These are phyloP conservation scores for Nothophoma quercina DNA, from an alignment of 2,329 filamentous ascomycete species.

Conservation along the genomic window DNA sequence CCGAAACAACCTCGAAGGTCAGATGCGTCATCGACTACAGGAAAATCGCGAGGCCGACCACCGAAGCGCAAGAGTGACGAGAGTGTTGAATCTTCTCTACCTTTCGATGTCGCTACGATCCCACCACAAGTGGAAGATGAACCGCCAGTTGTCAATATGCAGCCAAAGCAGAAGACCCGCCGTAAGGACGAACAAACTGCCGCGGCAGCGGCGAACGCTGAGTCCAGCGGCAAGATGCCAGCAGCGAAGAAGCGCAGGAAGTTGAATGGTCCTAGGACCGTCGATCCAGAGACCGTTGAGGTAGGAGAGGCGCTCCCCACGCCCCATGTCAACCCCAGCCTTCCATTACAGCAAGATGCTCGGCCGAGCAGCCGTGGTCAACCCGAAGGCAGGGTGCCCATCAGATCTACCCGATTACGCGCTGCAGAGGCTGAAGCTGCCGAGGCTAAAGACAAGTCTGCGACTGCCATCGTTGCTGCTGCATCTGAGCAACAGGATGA, in stretches of 20 bases:
- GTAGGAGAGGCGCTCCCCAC: background rate
- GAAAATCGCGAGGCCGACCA: background rate
- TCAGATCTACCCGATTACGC: background rate
- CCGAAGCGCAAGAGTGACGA: conserved; percentile 1
- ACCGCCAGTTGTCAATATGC: background rate
- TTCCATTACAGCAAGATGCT: background rate
- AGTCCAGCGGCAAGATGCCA: background rate
- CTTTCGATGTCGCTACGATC: background rate
- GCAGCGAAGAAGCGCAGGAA: background rate
- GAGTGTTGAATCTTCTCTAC: background rate
- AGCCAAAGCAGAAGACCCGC: background rate
- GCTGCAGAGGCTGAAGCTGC: background rate
- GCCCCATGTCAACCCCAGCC: no score
- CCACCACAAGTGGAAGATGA: background rate
- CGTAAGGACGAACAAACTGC: background rate
- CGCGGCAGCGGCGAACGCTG: background rate
- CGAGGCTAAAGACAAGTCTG: background rate
- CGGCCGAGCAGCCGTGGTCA: background rate
- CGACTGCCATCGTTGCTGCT: background rate
- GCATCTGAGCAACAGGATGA: background rate
- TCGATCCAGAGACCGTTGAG: background rate
- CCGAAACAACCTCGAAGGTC: background rate
- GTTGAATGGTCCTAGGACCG: background rate
- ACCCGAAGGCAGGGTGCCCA: background rate
- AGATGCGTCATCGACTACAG: background rate